Base-by-base conservation (phyloP, 2,329 filamentous ascomycete genomes). In the Phyllosticta capitalensis region DNA sequence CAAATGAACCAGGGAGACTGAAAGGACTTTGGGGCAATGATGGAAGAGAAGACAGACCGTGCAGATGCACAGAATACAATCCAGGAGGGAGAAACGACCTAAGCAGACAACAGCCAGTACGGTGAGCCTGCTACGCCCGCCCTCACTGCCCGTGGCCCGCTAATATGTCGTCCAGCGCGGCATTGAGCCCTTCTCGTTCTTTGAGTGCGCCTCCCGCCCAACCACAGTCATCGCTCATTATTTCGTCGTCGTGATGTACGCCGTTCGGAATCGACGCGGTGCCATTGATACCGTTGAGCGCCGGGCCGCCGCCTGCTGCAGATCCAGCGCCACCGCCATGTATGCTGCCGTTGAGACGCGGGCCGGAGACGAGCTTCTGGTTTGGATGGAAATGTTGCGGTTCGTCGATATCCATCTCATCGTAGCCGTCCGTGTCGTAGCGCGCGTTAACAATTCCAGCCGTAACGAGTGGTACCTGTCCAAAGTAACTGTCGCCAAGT, bases 401-500 rank as follows among this genome's bases (percentile, higher is more conserved):
- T 3, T 62, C 55, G 22, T 55, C 55, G 12, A 58, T 24, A 17
- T 61, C 56, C 52, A 55, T 59, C 12, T 50, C 54, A 14, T 60
- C 58, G 30, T 56, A 56, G 28, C 49, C 53, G 21, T 73, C 72
- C 7, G 69, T 64, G 9, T 94, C 90, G 67, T 89, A 91, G 5
- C 82, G 81, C 62, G 85, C 83, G 33, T 71, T 69, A 66, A 86
- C 77, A 52, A 96, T 83, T 58, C 84, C 81, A 50, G 88, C 85
- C 26, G 84, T 81, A 45, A 95, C 78, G 22, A 90, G 79, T 0
- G 89, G 90, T 75, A 94, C 92, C 62, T 89, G 85, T 9, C 85
- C 84, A 63, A 95, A 79, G 61, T 89, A 86, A 24, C 82, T 83
- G 58, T 94, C 89, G 12, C 87, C 85, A 64, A 96, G 81, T 61